Percentiles rank a stretch among this genome's conserved stretches.
Conservation (phyloP, 2,329 filamentous ascomycete species). For the Hypoxylon sp. region DNA sequence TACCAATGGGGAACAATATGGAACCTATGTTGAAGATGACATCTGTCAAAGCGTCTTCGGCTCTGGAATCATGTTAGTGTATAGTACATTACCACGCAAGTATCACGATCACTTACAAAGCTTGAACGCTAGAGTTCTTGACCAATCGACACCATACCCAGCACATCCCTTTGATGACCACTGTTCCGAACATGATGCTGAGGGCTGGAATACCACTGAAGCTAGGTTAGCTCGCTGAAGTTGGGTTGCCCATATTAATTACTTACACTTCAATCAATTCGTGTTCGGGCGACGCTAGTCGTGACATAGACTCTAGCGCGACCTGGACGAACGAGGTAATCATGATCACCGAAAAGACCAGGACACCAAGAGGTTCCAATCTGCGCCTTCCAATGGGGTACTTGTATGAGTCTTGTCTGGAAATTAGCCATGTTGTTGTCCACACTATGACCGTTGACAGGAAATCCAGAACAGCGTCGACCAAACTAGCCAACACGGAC, state of each 20-base stretch:
- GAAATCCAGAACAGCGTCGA: conserved; percentile 83
- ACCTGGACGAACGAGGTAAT: conserved; percentile 86
- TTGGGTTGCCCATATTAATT: background rate
- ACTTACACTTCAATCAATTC: conserved; percentile 72
- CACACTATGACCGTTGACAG: conserved; percentile 83
- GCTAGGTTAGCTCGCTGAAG: conserved; percentile 11
- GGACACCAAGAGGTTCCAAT: conserved; percentile 80
- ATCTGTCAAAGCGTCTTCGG: conserved; percentile 69
- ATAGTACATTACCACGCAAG: background rate
- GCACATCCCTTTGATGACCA: conserved; percentile 81
- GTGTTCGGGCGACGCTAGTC: conserved; percentile 68
- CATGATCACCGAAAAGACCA: conserved; percentile 87
- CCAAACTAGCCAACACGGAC: conserved; percentile 80
- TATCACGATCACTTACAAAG: conserved; percentile 65
- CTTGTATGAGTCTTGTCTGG: conserved; percentile 74
- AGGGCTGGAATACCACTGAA: conserved; percentile 71
- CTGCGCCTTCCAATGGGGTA: conserved; percentile 82
- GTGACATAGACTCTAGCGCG: conserved; percentile 72
- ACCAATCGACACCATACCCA: conserved; percentile 91
- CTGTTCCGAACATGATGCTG: conserved; percentile 80
- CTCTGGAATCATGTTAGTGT: conserved; percentile 45
- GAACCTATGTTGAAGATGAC: conserved; percentile 92
- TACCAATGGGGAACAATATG: conserved; percentile 82
- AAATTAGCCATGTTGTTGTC: conserved; percentile 78
- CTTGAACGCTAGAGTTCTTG: conserved; percentile 85